These are phyloP conservation scores for Fusarium subtropicale DNA, from an alignment of 2,329 filamentous ascomycete species.

Conservation along the genomic window DNA sequence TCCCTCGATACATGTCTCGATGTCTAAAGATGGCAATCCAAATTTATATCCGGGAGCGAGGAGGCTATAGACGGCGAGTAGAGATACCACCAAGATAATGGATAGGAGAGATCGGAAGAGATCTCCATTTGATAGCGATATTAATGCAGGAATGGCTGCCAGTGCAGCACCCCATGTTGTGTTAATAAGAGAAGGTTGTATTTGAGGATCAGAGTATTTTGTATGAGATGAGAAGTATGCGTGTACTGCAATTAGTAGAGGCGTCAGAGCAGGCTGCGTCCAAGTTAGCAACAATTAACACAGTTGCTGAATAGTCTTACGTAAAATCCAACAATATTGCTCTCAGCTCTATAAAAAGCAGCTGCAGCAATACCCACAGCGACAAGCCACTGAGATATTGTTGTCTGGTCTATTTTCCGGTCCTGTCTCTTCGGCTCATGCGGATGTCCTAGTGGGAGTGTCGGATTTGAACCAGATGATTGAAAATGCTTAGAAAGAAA, in stretches of 20 bases:
- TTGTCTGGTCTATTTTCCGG: fast-evolving
- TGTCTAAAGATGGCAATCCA: conserved; percentile 30
- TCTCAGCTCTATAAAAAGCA: conserved; percentile 38
- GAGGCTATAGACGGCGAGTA: conserved; percentile 49
- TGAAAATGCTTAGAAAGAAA: conserved; percentile 29
- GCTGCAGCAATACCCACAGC: conserved; percentile 8
- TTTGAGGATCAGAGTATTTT: background rate
- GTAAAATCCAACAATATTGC: background rate
- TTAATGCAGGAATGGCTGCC: background rate
- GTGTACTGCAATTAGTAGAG: conserved; percentile 38
- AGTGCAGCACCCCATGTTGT: conserved; percentile 1
- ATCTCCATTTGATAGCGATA: conserved; percentile 48
- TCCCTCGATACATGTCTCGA: conserved; percentile 42
- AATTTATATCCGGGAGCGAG: conserved; percentile 24
- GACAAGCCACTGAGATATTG: conserved; percentile 24
- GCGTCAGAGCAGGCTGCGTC: conserved; percentile 41
- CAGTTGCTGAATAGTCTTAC: background rate
- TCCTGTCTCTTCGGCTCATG: background rate
- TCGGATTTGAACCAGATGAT: too few relatives aligned
- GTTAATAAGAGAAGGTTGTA: background rate
- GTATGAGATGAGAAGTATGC: background rate
- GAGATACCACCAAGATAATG: conserved; percentile 43
- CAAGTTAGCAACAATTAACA: background rate
- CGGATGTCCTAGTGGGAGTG: background rate
- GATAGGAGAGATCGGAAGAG: conserved; percentile 41